Evolutionary conservation across 345 rosid species (phyloP).

Genomic region (Noccaea caerulescens): DNA sequence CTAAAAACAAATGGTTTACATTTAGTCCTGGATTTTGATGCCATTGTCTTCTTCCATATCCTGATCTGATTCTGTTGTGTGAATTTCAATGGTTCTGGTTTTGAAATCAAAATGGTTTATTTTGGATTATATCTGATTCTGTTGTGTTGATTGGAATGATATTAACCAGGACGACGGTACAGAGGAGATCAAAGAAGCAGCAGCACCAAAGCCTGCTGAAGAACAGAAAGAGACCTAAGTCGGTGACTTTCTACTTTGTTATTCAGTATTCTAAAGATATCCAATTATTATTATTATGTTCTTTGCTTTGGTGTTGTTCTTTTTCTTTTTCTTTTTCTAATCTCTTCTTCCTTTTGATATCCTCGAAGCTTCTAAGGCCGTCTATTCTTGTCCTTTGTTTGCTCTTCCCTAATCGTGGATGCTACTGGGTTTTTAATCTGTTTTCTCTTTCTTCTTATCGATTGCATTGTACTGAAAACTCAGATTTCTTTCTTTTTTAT

Average conservation of each 20-base stretch:
- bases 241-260: slow-evolving; percentile 33
- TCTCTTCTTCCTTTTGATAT: slow-evolving; percentile 35
- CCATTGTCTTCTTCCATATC: neutral
- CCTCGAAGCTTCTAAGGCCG: slow-evolving; percentile 49
- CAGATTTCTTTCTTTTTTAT: slow-evolving; percentile 13
- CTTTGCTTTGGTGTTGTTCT: slow-evolving; percentile 42
- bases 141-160: neutral
- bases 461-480: slow-evolving; percentile 25
- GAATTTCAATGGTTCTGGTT: neutral
- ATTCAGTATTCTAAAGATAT: slow-evolving; percentile 47
- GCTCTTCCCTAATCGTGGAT: slow-evolving; percentile 50
- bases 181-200: slow-evolving; percentile 80
- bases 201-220: slow-evolving; percentile 70
- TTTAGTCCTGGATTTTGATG: neutral
- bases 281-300: slow-evolving; percentile 52
- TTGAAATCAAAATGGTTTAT: neutral
- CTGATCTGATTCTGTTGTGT: neutral
- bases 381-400: slow-evolving; percentile 55
- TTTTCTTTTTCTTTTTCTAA: slow-evolving; percentile 43
- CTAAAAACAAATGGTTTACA: neutral
- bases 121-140: neutral
- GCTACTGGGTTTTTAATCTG: slow-evolving; percentile 33
- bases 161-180: slow-evolving; percentile 74
- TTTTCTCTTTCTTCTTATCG: slow-evolving; percentile 17
- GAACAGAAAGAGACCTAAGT: slow-evolving; percentile 53